phyloP scores from a whole-genome alignment of 768 basidiomycete genomes.

The Pleurotus sapidus region DNA sequence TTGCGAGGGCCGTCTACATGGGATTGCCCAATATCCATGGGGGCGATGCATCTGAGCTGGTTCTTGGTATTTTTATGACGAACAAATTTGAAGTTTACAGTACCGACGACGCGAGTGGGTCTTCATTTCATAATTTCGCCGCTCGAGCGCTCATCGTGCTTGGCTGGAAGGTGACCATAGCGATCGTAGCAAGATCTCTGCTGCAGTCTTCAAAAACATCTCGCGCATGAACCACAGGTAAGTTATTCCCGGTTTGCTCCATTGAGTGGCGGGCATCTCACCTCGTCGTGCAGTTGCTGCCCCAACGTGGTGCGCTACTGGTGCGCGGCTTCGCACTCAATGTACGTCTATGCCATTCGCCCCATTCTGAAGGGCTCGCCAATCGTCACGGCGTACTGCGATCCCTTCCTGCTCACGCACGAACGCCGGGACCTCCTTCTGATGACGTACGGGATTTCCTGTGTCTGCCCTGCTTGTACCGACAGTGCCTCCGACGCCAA shows the following conservation, averaged over 20 bases:
- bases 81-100: too few species aligned
- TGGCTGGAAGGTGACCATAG: too few species aligned
- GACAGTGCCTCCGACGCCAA: neutral
- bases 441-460: neutral
- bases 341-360: neutral
- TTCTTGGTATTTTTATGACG: too few species aligned
- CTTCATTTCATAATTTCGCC: too few species aligned
- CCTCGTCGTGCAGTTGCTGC: neutral
- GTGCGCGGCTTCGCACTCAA: neutral
- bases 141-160: too few species aligned
- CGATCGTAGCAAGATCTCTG: neutral
- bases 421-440: neutral
- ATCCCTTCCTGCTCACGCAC: neutral
- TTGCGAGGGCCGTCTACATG: too few species aligned
- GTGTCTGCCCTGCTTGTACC: neutral
- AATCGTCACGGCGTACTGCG: neutral
- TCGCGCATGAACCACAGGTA: conserved; percentile 1
- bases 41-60: too few species aligned
- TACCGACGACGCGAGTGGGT: too few species aligned
- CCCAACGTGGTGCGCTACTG: neutral
- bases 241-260: too few species aligned
- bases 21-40: too few species aligned
- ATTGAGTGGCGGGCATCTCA: neutral
- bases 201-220: conserved; percentile 9
- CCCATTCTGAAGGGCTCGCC: neutral